These are phyloP conservation scores for Hibiscus syriacus DNA, from an alignment of 345 rosid genomes.

Conservation along the genomic window DNA sequence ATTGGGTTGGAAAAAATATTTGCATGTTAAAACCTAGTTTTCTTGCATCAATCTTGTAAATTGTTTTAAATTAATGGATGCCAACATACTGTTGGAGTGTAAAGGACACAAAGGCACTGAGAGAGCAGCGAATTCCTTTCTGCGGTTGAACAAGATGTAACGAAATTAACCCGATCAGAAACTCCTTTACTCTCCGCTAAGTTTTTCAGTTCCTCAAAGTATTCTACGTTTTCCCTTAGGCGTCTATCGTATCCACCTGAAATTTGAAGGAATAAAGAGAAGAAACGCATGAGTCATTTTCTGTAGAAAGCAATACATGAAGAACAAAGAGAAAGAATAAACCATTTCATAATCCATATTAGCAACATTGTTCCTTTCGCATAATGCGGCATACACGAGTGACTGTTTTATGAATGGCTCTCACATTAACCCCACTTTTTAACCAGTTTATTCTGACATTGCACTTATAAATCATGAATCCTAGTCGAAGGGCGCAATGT, in stretches of 20 bases:
- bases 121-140: constrained; percentile 79
- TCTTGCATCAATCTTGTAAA: background rate
- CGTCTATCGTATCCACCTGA: constrained; percentile 82
- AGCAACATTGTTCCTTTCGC: background rate
- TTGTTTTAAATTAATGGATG: background rate
- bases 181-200: constrained; percentile 64
- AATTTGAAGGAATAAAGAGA: background rate
- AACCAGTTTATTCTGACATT: background rate
- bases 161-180: constrained; percentile 43
- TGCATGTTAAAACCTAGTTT: background rate
- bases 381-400: background rate
- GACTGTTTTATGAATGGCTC: background rate
- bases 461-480: too few relatives aligned
- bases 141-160: constrained; percentile 73
- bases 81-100: constrained; percentile 63
- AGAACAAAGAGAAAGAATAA: too few relatives aligned
- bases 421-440: background rate
- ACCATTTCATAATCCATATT: background rate
- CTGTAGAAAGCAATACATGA: background rate
- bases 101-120: constrained; percentile 66
- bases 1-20: constrained; percentile 4
- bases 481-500: too few relatives aligned
- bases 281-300: background rate
- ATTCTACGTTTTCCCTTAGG: constrained; percentile 74
- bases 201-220: constrained; percentile 66